These are phyloP conservation scores for Hericium alpestre DNA, from an alignment of 768 basidiomycete genomes.

Conservation along the genomic window DNA sequence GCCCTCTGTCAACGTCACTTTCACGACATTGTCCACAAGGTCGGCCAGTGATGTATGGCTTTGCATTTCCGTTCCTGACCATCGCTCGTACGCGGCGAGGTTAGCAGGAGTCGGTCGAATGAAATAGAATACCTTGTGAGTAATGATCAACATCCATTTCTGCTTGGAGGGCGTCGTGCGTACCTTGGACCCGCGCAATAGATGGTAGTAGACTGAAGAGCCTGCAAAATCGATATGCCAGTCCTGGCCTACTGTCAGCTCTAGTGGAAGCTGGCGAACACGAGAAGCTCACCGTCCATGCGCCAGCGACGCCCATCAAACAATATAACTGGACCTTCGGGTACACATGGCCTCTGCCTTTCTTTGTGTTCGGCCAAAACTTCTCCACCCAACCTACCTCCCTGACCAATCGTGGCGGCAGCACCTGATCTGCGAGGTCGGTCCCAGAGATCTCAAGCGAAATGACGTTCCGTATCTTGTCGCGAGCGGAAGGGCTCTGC, in stretches of 20 bases:
- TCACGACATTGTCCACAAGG: constrained; percentile 83
- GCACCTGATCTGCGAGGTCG: constrained; percentile 62
- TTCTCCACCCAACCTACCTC: constrained; percentile 97
- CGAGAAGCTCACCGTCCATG: constrained; percentile 72
- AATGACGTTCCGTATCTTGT: constrained; percentile 92
- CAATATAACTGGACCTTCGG: constrained; percentile 96
- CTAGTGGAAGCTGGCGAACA: neutral
- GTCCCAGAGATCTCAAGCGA: constrained; percentile 90
- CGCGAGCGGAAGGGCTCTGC: constrained; percentile 52
- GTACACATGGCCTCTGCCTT: constrained; percentile 57
- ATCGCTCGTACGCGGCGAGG: constrained; percentile 81
- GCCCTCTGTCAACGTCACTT: constrained; percentile 63
- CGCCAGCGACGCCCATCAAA: constrained; percentile 86
- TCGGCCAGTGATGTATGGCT: constrained; percentile 86
- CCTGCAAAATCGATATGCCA: constrained; percentile 99
- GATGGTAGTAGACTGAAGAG: constrained; percentile 95
- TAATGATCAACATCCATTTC: neutral
- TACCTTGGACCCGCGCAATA: constrained; percentile 78
- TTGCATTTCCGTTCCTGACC: constrained; percentile 90
- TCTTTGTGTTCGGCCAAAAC: constrained; percentile 78
- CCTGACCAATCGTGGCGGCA: constrained; percentile 74
- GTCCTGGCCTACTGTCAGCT: constrained; percentile 43
- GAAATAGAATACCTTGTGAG: constrained; percentile 81
- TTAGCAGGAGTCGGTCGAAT: constrained; percentile 83
- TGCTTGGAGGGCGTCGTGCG: constrained; percentile 5